Evolutionary conservation across 352 stramenopile species (phyloP).

Genomic region (Globisporangium nodosum): DNA sequence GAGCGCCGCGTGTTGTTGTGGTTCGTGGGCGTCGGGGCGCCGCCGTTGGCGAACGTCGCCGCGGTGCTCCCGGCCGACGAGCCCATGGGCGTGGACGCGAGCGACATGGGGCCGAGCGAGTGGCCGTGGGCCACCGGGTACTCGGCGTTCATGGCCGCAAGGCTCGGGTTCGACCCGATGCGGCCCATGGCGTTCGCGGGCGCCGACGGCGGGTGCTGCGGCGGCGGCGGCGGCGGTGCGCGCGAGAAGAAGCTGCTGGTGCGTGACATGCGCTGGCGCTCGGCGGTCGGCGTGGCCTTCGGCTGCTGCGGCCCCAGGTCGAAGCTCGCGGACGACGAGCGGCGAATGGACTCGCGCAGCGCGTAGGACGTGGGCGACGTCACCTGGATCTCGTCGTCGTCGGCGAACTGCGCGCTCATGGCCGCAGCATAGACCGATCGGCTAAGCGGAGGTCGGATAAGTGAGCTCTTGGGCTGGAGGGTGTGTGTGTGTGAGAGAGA

Average conservation of each 20-base stretch:
- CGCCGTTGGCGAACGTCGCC: too few species aligned
- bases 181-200: conserved; percentile 26
- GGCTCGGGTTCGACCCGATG: conserved; percentile 59
- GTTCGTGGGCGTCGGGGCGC: conserved; percentile 3
- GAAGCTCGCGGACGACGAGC: conserved; percentile 58
- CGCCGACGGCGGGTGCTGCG: conserved; percentile 32
- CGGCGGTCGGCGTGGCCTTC: conserved; percentile 9
- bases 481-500: background rate
- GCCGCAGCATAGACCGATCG: conserved; percentile 7
- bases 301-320: conserved; percentile 20
- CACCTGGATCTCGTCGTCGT: conserved; percentile 68
- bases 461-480: background rate
- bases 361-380: conserved; percentile 79
- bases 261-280: conserved; percentile 25
- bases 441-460: background rate
- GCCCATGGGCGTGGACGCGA: conserved; percentile 12
- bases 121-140: conserved; percentile 32
- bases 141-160: conserved; percentile 20
- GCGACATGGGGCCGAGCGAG: conserved; percentile 57
- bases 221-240: conserved; percentile 54
- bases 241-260: conserved; percentile 59
- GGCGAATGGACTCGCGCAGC: conserved; percentile 71
- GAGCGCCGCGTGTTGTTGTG: conserved; percentile 30
- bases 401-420: conserved; percentile 22
- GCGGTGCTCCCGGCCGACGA: conserved; percentile 11